Evolutionary conservation across 2,329 filamentous ascomycete genomes (phyloP).

Genomic region (Talaromyces sp.): DNA sequence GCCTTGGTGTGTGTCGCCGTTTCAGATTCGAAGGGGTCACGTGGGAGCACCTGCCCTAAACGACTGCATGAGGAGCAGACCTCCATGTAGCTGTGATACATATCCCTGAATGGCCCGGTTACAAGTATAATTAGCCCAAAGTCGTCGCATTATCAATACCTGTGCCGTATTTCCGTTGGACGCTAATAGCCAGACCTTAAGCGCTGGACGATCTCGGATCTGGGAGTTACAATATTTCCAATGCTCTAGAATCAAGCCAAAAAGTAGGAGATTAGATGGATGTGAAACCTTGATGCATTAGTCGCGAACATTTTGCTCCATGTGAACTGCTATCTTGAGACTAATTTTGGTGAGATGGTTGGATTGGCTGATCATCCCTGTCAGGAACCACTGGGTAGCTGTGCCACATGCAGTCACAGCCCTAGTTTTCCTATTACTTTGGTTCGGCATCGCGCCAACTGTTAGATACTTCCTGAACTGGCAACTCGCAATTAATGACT

Average conservation of each 20-base stretch:
- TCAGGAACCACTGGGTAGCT: not conserved
- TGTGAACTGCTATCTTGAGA: not conserved
- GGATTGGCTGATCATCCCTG: not conserved
- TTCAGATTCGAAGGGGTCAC: not conserved
- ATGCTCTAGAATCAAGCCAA: not conserved
- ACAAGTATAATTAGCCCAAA: not conserved
- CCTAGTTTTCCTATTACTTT: not conserved
- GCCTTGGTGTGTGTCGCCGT: not conserved
- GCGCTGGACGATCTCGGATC: not conserved
- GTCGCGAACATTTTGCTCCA: not conserved
- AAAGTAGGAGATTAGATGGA: too few species aligned
- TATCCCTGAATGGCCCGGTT: not conserved
- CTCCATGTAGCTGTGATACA: not conserved
- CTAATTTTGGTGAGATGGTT: not conserved
- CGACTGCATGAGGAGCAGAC: not conserved
- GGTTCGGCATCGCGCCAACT: not conserved
- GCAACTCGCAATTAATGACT: not conserved
- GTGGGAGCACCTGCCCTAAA: not conserved
- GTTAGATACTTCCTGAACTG: not conserved
- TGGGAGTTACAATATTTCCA: not conserved
- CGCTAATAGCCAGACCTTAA: not conserved
- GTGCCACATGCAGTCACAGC: constrained; percentile 2
- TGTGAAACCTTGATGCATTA: constrained; percentile 12
- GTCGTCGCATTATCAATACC: not conserved
- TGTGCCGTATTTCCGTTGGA: not conserved